Conservation (phyloP, 345 rosid species). For the Moricandia arvensis region DNA sequence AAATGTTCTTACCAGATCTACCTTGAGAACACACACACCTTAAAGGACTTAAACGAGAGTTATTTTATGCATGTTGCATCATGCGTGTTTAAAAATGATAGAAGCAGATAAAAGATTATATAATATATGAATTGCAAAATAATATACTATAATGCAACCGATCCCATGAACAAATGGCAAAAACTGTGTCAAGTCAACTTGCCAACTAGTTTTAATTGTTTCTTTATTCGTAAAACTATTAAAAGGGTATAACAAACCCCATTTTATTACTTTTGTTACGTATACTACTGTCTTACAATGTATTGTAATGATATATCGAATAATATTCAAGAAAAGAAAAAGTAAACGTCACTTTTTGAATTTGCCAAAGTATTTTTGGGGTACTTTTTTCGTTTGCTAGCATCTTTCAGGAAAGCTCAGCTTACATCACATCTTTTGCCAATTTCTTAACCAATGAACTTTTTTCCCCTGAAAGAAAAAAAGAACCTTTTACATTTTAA, state of each 20-base stretch:
- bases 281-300: background rate
- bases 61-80: background rate
- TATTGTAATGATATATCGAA: background rate
- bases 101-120: background rate
- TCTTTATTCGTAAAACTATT: constrained; percentile 1
- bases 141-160: background rate
- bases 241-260: background rate
- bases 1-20: background rate
- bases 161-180: background rate
- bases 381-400: background rate
- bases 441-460: constrained; percentile 2
- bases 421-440: constrained; percentile 9
- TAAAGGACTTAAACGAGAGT: background rate
- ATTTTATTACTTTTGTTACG: background rate
- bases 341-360: background rate
- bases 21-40: background rate
- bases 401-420: background rate
- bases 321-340: background rate
- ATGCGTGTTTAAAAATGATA: background rate
- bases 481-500: background rate
- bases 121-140: background rate
- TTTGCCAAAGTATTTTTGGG: background rate
- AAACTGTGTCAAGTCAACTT: constrained; percentile 13
- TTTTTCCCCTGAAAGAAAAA: background rate
- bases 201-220: background rate